Evolutionary conservation across 331 rosid species (phyloP).

Genomic region (Ulmus americana): DNA sequence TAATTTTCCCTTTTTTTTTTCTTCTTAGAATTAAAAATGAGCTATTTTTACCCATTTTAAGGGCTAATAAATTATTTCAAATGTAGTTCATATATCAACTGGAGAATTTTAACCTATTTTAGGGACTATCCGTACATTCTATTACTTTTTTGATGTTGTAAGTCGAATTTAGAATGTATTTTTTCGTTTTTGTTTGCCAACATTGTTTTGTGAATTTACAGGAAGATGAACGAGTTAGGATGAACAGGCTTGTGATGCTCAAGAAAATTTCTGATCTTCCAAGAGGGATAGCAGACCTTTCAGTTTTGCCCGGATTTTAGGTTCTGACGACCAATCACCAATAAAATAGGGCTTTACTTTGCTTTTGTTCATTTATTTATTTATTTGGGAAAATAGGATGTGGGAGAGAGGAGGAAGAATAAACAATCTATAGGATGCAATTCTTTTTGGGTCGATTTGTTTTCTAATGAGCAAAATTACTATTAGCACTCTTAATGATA

Average conservation of each 20-base stretch:
- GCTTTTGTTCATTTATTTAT: neutral
- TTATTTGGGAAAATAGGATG: neutral
- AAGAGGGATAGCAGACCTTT: conserved; percentile 71
- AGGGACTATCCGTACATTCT: neutral
- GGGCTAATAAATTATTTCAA: neutral
- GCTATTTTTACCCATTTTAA: neutral
- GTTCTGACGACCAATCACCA: neutral
- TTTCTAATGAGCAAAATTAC: too few species aligned
- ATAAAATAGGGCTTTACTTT: neutral
- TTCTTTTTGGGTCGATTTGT: too few species aligned
- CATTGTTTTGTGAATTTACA: conserved; percentile 23
- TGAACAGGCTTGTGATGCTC: conserved; percentile 69
- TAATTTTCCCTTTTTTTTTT: neutral
- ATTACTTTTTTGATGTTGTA: neutral
- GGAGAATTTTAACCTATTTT: neutral
- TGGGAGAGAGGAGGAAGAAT: neutral
- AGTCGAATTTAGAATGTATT: too few species aligned
- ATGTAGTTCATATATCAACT: neutral
- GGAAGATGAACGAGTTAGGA: conserved; percentile 74
- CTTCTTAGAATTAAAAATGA: neutral
- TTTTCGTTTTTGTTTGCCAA: neutral
- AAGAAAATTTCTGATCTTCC: conserved; percentile 83
- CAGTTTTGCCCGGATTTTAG: conserved; percentile 77
- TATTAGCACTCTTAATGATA: too few species aligned
- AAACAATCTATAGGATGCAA: neutral